Conservation (phyloP, 1,284 basidiomycete genomes). For the Cryptococcus sp. region DNA sequence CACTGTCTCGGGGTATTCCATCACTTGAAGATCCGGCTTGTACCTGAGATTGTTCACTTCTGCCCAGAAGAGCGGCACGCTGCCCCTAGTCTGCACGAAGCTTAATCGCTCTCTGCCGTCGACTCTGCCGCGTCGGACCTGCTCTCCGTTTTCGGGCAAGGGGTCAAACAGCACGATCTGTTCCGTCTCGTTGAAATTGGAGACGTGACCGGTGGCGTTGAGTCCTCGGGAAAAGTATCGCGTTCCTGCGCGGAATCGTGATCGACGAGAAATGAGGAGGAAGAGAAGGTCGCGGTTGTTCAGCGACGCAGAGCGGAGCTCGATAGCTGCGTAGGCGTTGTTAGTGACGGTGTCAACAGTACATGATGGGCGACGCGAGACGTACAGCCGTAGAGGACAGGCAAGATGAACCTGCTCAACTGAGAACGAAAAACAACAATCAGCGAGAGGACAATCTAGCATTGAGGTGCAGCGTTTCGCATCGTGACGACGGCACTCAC, state of each 20-base stretch:
- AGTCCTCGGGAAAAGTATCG: slow-evolving; percentile 96
- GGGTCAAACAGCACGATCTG: slow-evolving; percentile 81
- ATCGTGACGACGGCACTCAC: slow-evolving; percentile 28
- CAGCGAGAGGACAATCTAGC: slow-evolving; percentile 3
- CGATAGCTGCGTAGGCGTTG: slow-evolving; percentile 66
- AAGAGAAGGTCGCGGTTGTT: slow-evolving; percentile 80
- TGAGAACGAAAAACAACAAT: slow-evolving; percentile 42
- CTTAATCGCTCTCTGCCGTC: slow-evolving; percentile 62
- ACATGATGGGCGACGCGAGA: slow-evolving; percentile 12
- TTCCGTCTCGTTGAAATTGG: slow-evolving; percentile 94
- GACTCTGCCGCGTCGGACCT: slow-evolving; percentile 47
- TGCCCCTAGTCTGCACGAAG: slow-evolving; percentile 92
- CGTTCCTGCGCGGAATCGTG: slow-evolving; percentile 90
- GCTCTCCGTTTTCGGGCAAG: slow-evolving; percentile 49
- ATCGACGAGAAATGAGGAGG: slow-evolving; percentile 87
- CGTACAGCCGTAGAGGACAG: slow-evolving; percentile 87
- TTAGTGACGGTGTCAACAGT: background rate
- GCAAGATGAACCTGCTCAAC: slow-evolving; percentile 86
- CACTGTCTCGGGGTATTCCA: slow-evolving; percentile 85
- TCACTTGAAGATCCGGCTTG: slow-evolving; percentile 94
- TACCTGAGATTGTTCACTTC: slow-evolving; percentile 96
- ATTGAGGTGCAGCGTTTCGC: too few species aligned
- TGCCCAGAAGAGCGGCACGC: slow-evolving; percentile 93
- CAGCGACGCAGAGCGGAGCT: slow-evolving; percentile 74
- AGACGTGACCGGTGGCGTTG: slow-evolving; percentile 65